Evolutionary conservation across 768 basidiomycete genomes (phyloP), one percentile per base, ranked within the genome.

Genomic region (Xerocomellus chrysenteron): DNA sequence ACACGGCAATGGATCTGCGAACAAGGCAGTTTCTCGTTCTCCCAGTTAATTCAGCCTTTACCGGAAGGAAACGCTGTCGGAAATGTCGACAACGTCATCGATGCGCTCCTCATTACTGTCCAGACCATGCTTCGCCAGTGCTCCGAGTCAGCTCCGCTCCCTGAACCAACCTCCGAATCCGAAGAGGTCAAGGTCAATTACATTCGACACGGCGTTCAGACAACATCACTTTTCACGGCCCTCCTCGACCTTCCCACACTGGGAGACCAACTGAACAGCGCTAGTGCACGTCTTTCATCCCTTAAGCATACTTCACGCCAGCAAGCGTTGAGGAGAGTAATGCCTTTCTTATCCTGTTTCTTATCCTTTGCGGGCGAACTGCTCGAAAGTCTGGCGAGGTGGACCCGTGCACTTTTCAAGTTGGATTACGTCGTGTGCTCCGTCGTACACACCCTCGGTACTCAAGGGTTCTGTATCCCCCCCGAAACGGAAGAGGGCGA

Each of bases 381-480:
- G 50, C 71, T 96, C n/a, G 61, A 71, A 2, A 70, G 74, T 12
- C 82, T 85, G 50, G 75, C 77, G 24, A 74, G 79, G 41, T 93
- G 90, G 86, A 84, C 84, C 17, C 84, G 87, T 66, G 75, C 90
- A 13, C 71, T 92, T 17, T 89, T 95, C 80, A 98, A 98, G 73
- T 77, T 98, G 56, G 78, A 84, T 61, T 88, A 86, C 67, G 79
- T 96, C 41, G 72, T 95, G 33, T 87, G 84, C 66, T 85, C 87
- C 19, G 77, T 92, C 30, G 77, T 94, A 62, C 80, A 82, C 41
- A 85, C 85, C 12, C 74, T 98, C 8, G 84, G 89, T 5, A 83
- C 82, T 42, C 83, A 96, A 69, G 97, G 97, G 4, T 98, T 98
- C 75, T 99, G 97, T 73, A 85, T 88, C 64, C 95, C 97, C 1